Evolutionary conservation across 805 yeast genomes (phyloP), one percentile per base, ranked within the genome.

Genomic region (Myxozyma kluyveri): DNA sequence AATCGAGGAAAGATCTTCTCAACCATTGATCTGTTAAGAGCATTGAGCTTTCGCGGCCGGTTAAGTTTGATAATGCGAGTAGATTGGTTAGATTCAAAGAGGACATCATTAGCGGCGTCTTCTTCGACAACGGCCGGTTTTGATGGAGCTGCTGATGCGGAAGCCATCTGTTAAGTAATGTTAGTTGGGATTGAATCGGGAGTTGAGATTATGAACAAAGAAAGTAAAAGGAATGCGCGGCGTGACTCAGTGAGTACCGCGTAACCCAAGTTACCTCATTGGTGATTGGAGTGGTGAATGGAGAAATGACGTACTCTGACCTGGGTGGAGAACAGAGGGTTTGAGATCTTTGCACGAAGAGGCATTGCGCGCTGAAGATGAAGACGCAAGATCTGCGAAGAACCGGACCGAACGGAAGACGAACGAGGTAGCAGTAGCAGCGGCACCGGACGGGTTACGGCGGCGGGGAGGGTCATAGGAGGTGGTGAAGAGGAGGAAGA

Each of bases 11-110:
- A 72, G 55, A 91, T 82, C 61, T 80, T 76, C 31, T 75, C 67
- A 54, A 88, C 81, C 96, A 91, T 90, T 50, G 80, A 78, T 23
- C 79, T 73, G 67, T 81, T 85, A 61, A 91, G 74, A 3, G 98
- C 91, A 72, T 91, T 93, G 65, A 93, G 78, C 67, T 91, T 91
- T 49, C 75, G 67, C 21, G 90, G 83, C 54, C 98, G 79, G 73
- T 91, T 88, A 59, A 91, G 75, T 6, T 85, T 77, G 61, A 90
- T 74, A 33, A 86, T 72, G 57, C 96, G 80, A 10, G 93, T 82
- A 44, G 82, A 78, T 62, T 82, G 80, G 54, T 75, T 71, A 61
- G 80, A 76, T 53, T 75, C 65, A 69, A 86, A 86, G 52, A 82
- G 73, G 19, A 86, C 93, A 56, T 82, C 87, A n/a, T n/a, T n/a